A percentile compares a stretch with the other conserved stretches of the same genome.
These are phyloP conservation scores for Talaromyces atroroseus DNA, from an alignment of 2,329 filamentous ascomycete genomes.

Conservation along the genomic window DNA sequence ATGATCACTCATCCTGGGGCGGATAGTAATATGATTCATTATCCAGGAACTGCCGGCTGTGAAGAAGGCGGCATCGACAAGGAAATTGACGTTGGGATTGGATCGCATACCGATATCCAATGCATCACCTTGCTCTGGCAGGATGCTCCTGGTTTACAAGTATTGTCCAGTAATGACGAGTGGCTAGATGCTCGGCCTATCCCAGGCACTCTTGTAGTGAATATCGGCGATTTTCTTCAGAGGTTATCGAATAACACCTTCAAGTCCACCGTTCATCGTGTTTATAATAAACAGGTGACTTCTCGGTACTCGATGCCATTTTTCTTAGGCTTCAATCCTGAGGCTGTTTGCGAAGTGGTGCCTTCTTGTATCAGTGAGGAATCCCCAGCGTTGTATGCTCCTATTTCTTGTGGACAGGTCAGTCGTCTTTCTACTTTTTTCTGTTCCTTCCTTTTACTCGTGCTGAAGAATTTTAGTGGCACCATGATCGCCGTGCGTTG, in stretches of 20 bases:
- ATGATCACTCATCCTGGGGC: conserved; percentile 49
- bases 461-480: background rate
- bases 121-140: conserved; percentile 47
- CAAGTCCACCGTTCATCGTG: conserved; percentile 49
- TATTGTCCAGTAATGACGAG: conserved; percentile 35
- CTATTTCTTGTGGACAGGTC: conserved; percentile 47
- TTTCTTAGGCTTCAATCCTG: conserved; percentile 53
- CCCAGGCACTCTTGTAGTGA: conserved; percentile 47
- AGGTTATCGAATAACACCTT: conserved; percentile 48
- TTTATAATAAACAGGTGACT: conserved; percentile 27
- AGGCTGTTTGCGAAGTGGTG: conserved; percentile 28
- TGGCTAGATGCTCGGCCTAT: conserved; percentile 25
- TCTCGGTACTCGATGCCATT: conserved; percentile 53
- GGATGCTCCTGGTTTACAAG: conserved; percentile 40
- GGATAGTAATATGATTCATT: conserved; percentile 22
- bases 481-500: background rate
- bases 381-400: conserved; percentile 47
- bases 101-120: conserved; percentile 46
- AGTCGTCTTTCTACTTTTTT: background rate
- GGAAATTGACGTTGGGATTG: conserved; percentile 37
- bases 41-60: conserved; percentile 11
- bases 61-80: background rate
- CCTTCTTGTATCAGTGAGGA: conserved; percentile 43
- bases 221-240: conserved; percentile 51
- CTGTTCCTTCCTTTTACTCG: background rate